Base-by-base conservation (phyloP, 2,329 filamentous ascomycete genomes). In the Blastomyces percursus region DNA sequence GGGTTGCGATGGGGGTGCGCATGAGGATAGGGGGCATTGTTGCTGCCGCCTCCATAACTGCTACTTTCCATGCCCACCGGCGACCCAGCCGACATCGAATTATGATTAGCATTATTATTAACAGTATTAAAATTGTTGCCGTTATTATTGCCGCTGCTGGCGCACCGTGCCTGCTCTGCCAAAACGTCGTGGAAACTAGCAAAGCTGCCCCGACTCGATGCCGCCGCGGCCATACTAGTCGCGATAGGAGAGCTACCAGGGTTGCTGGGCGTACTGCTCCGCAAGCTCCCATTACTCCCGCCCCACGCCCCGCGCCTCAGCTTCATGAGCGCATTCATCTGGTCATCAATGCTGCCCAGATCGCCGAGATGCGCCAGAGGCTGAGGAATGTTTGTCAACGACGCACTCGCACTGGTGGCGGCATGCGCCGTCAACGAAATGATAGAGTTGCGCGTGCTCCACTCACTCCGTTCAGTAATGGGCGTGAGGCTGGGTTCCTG, bases 381-480 rank as follows among this genome's bases (percentile, higher is more conserved):
- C 0, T 90, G 27, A 19, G 51, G 89, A 30, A 27, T 88, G 67
- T 87, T 90, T 40, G 86, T 80, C 2, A 90, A 69, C 0, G 80
- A 76, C 62, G 72, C 77, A 50, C 80, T 84, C 64, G 78, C 60
- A 62, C 30, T 19, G 2, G 73, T 68, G 3, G 70, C 69, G 1
- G 75, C 74, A 54, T 84, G 84, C 40, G 86, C 76, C 8, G 79
- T 80, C 65, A 93, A 78, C 63, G 88, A 90, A 78, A 95, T 89
- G 63, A 96, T 84, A 0, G 90, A 95, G 72, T 96, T 97, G 54
- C 94, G 86, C 64, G 95, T 96, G 51, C 91, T 96, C 79, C 96
- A 96, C 75, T 99, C 94, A 64, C 90, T 96, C 14, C 92, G 85
- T 73, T 97, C 94, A 0, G 93, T 97, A 69, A 99, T 97, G 6